Base-by-base conservation (phyloP, 2,329 filamentous ascomycete genomes). In the Ophiocordyceps camponoti-saundersi region DNA sequence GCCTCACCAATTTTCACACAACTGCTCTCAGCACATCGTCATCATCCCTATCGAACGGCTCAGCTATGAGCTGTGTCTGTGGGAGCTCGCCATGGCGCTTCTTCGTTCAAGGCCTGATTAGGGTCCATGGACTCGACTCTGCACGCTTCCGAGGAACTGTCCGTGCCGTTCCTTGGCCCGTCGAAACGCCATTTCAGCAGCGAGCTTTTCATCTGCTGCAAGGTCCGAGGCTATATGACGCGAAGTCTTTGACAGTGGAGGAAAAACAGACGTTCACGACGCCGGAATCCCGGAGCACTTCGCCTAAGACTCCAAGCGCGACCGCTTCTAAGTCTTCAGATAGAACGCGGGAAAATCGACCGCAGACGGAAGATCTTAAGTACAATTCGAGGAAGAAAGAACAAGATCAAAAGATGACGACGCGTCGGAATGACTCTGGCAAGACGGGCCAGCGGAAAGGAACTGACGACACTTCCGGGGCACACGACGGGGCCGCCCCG, bases 51-150 rank as follows among this genome's bases (percentile, higher is more conserved):
- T 20, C 11, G 36, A 11, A 18, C 36, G 21, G n/a, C 36, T 34
- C 49, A 51, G 53, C 50, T 44, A 75, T 75, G 71, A 63, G 56
- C 50, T 75, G 71, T 55, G 58, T 65, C 21, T 76, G 72, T 50
- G 66, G 69, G 48, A 62, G 60, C 7, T 59, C 62, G 29, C 63
- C 71, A 10, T 56, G 72, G 53, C 61, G 63, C 47, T 61, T 68
- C n/a, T 75, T 76, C 49, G 57, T 73, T 13, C 66, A 65, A 49
- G 69, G 64, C 29, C 59, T 75, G 26, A 58, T 59, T 3, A 64
- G 69, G 51, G 55, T 67, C 26, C 65, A 69, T 48, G 53, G 55
- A 34, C 42, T 62, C 11, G 60, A 62, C 41, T 26, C 52, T 20
- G 40, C 51, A 11, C 11, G 49, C 10, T 39, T 32, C 21, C 47